Base-by-base conservation (phyloP, 2,329 filamentous ascomycete species). In the Tolypocladium guangdongense region DNA sequence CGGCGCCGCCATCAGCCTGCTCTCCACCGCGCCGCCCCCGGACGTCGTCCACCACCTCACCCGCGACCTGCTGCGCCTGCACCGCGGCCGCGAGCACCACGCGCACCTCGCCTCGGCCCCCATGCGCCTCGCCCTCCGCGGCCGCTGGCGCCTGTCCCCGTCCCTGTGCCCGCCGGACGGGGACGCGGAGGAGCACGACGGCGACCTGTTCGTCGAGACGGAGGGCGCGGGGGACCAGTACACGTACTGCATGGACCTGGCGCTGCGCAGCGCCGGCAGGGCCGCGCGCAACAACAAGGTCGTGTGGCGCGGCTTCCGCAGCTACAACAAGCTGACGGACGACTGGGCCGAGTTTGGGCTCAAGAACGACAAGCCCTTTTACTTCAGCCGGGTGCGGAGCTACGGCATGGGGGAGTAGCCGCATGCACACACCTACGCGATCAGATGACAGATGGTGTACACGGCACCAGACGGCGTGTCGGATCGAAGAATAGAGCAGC, bases 241-340 rank as follows among this genome's bases (percentile, higher is more conserved):
- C 69, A 81, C 85, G 57, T 96, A 93, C 67, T 81, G 86, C 47
- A 86, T 97, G 81, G 84, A 92, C 55, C 69, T 99, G 33, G 76
- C 80, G 7, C 67, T 97, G 33, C 81, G 82, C 1, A 83, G 77
- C 58, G 81, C 84, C 0, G 78, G 81, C 14, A 80, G 77, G 58
- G 78, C 77, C 0, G 74, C 83, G 0, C 82, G 83, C 65, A 96
- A 95, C 63, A 96, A 92, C 57, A 96, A 95, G 70, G 71, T 99
- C 50, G 73, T 76, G 0, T 99, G 93, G 92, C 86, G 87, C 62
- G 86, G 87, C 1, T 96, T 91, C 66, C 95, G 89, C 82, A 92
- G 86, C 71, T 92, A 95, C 66, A 95, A 97, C 66, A 80, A 81
- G 60, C 69, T 95, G 63, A 95, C 90, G 8, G 90, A 95, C 66